These are phyloP conservation scores for Ceratobasidium sp. DNA, from an alignment of 1,284 basidiomycete species.

Conservation along the genomic window DNA sequence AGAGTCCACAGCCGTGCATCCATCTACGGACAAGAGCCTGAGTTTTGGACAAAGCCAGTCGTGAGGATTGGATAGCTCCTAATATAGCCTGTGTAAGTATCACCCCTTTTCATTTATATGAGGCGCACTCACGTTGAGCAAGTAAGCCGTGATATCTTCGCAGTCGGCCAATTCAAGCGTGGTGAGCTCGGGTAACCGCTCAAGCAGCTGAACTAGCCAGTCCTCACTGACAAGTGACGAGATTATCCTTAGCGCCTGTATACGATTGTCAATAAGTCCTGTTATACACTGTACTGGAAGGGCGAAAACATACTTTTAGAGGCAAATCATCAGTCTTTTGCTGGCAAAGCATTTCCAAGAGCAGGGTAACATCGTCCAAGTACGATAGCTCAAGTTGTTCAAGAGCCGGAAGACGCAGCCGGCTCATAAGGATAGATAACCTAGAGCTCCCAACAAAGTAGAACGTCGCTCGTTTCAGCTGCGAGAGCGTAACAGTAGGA, in stretches of 20 bases:
- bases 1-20: constrained; percentile 31
- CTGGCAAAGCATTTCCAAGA: constrained; percentile 18
- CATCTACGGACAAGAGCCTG: constrained; percentile 16
- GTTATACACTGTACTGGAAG: background rate
- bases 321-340: constrained; percentile 13
- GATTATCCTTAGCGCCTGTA: constrained; percentile 11
- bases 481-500: constrained; percentile 11
- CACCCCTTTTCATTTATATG: background rate
- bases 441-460: constrained; percentile 30
- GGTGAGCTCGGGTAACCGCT: constrained; percentile 8
- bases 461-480: constrained; percentile 25
- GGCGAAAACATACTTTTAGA: constrained; percentile 4
- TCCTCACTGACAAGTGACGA: constrained; percentile 27
- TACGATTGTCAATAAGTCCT: background rate
- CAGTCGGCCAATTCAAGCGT: constrained; percentile 27
- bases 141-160: constrained; percentile 27
- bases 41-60: constrained; percentile 35
- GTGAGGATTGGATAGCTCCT: constrained; percentile 33
- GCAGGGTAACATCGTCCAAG: constrained; percentile 23
- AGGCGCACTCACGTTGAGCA: constrained; percentile 11
- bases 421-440: constrained; percentile 12
- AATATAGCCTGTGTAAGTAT: background rate
- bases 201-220: constrained; percentile 15
- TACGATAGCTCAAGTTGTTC: constrained; percentile 29
- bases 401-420: constrained; percentile 1